These are phyloP conservation scores for Coniochaeta pulveracea DNA, from an alignment of 2,329 filamentous ascomycete genomes.

Conservation along the genomic window DNA sequence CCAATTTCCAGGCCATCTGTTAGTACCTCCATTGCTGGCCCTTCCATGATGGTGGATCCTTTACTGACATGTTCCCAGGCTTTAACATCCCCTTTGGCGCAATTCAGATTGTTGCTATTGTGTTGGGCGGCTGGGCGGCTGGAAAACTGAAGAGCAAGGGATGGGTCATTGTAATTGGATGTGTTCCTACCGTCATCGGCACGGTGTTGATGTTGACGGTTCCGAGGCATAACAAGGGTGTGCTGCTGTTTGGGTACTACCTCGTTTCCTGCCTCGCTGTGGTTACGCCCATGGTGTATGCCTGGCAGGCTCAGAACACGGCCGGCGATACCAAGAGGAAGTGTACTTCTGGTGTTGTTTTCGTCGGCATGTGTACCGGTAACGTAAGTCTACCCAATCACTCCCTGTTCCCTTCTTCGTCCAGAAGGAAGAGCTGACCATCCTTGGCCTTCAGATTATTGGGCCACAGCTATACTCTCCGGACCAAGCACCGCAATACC, in stretches of 20 bases:
- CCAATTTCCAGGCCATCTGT: conserved; percentile 37
- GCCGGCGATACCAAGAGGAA: conserved; percentile 59
- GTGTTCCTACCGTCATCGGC: conserved; percentile 44
- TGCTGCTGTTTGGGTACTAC: conserved; percentile 45
- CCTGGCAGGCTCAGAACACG: conserved; percentile 46
- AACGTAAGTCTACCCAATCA: conserved; percentile 47
- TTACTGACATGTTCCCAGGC: no score
- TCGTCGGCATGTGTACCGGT: conserved; percentile 49
- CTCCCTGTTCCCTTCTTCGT: no score
- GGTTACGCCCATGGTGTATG: conserved; percentile 42
- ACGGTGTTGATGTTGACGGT: conserved; percentile 42
- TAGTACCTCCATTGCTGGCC: no score
- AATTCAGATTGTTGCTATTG: conserved; percentile 42
- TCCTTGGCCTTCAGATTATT: not conserved
- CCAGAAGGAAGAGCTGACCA: not conserved
- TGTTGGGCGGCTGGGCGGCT: conserved; percentile 43
- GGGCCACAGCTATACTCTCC: conserved; percentile 52
- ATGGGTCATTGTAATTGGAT: conserved; percentile 39
- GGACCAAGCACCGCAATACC: conserved; percentile 45
- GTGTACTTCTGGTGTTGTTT: conserved; percentile 47
- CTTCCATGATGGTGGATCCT: no score
- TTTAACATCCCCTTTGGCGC: conserved; percentile 45
- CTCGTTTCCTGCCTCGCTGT: conserved; percentile 46
- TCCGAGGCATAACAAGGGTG: conserved; percentile 36
- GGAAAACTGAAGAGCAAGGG: conserved; percentile 43